These are phyloP conservation scores for Veloboletus limbatus DNA, from an alignment of 1,284 basidiomycete species.

Conservation along the genomic window DNA sequence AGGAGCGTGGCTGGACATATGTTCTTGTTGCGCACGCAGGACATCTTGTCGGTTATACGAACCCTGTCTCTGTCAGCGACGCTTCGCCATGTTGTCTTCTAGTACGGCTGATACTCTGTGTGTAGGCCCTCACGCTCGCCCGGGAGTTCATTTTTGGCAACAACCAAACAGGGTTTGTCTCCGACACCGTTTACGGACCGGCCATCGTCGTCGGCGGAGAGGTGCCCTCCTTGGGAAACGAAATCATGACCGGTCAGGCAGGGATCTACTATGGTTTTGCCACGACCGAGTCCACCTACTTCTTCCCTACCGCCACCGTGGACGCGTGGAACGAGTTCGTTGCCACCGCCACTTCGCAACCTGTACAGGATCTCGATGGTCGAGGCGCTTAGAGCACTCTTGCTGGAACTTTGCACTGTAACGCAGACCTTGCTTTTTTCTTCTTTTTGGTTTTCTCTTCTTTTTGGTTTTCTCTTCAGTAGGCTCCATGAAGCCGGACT, in stretches of 20 bases:
- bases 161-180: slow-evolving; percentile 51
- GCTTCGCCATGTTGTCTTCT: background rate
- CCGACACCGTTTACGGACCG: slow-evolving; percentile 18
- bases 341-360: slow-evolving; percentile 11
- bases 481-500: slow-evolving; percentile 4
- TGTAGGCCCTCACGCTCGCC: slow-evolving; percentile 52
- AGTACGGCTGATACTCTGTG: background rate
- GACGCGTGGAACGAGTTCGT: slow-evolving; percentile 54
- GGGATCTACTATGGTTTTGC: slow-evolving; percentile 53
- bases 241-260: slow-evolving; percentile 49
- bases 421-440: background rate
- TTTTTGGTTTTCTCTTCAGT: background rate
- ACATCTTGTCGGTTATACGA: slow-evolving; percentile 51
- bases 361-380: background rate
- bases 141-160: slow-evolving; percentile 59
- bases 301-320: slow-evolving; percentile 52
- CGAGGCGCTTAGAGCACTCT: background rate
- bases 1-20: slow-evolving; percentile 69
- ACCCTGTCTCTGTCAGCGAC: slow-evolving; percentile 50
- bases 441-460: background rate
- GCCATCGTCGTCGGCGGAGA: slow-evolving; percentile 56
- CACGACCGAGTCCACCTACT: slow-evolving; percentile 47
- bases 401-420: background rate
- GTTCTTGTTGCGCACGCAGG: slow-evolving; percentile 55
- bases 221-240: slow-evolving; percentile 39